phyloP scores from a whole-genome alignment of 2,329 filamentous ascomycete genomes.

The Amauroascus niger region DNA sequence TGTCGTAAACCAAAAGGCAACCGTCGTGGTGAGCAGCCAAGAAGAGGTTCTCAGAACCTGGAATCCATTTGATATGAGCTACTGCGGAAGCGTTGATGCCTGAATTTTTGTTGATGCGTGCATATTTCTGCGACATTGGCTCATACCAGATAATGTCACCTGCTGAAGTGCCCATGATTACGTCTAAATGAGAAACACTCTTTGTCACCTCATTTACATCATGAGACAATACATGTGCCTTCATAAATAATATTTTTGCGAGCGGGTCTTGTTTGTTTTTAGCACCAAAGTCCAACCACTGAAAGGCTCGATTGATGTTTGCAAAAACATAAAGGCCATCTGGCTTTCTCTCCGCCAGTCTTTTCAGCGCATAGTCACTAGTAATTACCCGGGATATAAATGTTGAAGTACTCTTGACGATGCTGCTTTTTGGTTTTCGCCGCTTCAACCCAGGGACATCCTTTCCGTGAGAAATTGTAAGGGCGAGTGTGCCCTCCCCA shows the following conservation, averaged over 20 bases:
- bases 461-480: conserved; percentile 59
- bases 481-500: conserved; percentile 71
- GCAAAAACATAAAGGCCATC: conserved; percentile 85
- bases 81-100: conserved; percentile 79
- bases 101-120: conserved; percentile 92
- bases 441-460: conserved; percentile 57
- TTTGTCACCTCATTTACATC: conserved; percentile 83
- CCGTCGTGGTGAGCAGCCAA: conserved; percentile 88
- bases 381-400: conserved; percentile 96
- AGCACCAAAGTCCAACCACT: conserved; percentile 87
- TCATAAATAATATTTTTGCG: conserved; percentile 94
- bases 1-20: conserved; percentile 86
- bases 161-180: conserved; percentile 92
- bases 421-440: conserved; percentile 94
- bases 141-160: conserved; percentile 99
- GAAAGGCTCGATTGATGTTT: conserved; percentile 89
- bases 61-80: conserved; percentile 83
- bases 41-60: conserved; percentile 86
- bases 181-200: conserved; percentile 67
- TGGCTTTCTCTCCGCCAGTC: conserved; percentile 63
- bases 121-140: conserved; percentile 90
- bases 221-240: conserved; percentile 88
- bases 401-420: conserved; percentile 95
- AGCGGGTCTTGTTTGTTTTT: conserved; percentile 65
- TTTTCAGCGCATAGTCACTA: conserved; percentile 69